Conservation (phyloP, 148 eudicot species). For the Fagopyrum esculentum region DNA sequence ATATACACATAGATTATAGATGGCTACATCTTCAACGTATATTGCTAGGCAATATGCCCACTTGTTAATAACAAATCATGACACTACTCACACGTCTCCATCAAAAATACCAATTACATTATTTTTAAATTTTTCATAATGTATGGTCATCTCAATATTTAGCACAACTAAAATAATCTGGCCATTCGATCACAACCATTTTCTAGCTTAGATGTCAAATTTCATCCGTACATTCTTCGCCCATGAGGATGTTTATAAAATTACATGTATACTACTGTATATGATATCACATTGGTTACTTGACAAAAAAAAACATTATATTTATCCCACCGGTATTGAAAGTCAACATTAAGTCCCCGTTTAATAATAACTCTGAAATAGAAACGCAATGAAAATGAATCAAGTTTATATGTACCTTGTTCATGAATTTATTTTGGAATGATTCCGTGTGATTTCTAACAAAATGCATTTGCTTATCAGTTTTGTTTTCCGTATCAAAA, state of each 20-base stretch:
- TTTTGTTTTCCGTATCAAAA: too few relatives aligned
- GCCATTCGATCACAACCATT: not conserved
- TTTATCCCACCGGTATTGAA: too few relatives aligned
- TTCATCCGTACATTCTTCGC: not conserved
- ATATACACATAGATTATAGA: not conserved
- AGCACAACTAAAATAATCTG: not conserved
- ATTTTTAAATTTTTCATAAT: not conserved
- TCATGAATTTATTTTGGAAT: too few relatives aligned
- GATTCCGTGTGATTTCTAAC: too few relatives aligned
- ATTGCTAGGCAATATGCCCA: not conserved
- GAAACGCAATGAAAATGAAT: too few relatives aligned
- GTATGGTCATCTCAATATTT: not conserved
- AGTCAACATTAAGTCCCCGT: too few relatives aligned
- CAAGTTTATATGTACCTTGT: too few relatives aligned
- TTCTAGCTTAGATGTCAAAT: not conserved
- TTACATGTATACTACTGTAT: too few relatives aligned
- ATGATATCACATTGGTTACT: not conserved
- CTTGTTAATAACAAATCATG: not conserved
- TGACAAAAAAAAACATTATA: not conserved
- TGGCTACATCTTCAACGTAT: not conserved
- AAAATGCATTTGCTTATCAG: too few relatives aligned
- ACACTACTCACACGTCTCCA: not conserved
- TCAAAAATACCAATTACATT: not conserved
- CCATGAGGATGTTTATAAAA: not conserved
- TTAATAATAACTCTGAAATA: too few relatives aligned